A percentile compares a stretch with the other conserved stretches of the same genome.
These are phyloP conservation scores for Collariella sp. DNA, from an alignment of 495 filamentous ascomycete species.

Conservation along the genomic window DNA sequence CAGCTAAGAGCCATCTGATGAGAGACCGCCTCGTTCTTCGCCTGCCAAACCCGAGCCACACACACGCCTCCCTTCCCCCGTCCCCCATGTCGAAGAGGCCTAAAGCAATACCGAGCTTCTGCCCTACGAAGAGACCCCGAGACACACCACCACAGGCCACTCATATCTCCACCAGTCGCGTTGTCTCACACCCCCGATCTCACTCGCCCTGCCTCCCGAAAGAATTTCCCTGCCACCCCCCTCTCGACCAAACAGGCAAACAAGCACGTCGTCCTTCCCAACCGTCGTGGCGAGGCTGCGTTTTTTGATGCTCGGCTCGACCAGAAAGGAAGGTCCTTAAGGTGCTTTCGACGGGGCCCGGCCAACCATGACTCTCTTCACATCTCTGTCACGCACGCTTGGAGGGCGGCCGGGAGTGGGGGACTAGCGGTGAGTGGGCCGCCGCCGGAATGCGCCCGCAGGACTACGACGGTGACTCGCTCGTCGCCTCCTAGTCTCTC, in stretches of 20 bases:
- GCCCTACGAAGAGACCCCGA: constrained; percentile 1
- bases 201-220: neutral
- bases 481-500: neutral
- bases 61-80: neutral
- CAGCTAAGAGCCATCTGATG: neutral
- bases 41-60: neutral
- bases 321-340: constrained; percentile 24
- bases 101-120: constrained; percentile 6
- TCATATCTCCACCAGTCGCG: neutral
- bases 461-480: neutral
- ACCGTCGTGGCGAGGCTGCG: constrained; percentile 1
- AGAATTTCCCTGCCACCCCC: neutral
- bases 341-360: neutral
- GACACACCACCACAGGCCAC: neutral
- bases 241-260: neutral
- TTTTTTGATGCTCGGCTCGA: constrained; percentile 13
- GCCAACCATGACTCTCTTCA: constrained; percentile 2
- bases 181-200: neutral
- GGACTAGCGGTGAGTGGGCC: constrained; percentile 10
- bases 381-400: neutral
- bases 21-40: neutral
- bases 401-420: neutral
- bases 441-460: neutral
- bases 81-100: neutral
- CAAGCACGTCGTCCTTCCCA: neutral